phyloP scores from a whole-genome alignment of 139 green algal genomes.

The Micractinium conductrix region DNA sequence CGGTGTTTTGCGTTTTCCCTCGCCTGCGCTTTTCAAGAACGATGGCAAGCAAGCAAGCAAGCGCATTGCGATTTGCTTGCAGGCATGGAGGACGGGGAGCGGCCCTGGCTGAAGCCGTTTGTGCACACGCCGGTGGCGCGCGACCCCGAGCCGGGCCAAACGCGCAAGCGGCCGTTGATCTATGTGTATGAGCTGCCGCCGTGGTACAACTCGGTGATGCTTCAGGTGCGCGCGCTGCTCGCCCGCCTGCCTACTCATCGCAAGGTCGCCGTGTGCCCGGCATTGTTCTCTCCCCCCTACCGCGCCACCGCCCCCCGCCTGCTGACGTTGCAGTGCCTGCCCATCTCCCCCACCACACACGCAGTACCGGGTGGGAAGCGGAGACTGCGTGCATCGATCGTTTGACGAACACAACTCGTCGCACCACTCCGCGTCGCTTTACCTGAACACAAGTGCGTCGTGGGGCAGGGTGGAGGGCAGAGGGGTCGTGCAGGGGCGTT shows the following conservation, averaged over 20 bases:
- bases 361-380: conserved; percentile 55
- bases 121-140: conserved; percentile 12
- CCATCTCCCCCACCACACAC: too few relatives aligned
- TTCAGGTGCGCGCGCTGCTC: conserved; percentile 26
- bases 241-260: too few relatives aligned
- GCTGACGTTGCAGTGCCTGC: too few relatives aligned
- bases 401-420: background rate
- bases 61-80: too few relatives aligned
- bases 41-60: too few relatives aligned
- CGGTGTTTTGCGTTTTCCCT: too few relatives aligned
- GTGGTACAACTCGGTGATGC: conserved; percentile 54
- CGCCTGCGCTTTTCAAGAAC: too few relatives aligned
- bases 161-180: conserved; percentile 38
- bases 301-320: too few relatives aligned
- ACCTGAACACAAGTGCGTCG: conserved; percentile 42
- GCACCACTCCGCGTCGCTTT: background rate
- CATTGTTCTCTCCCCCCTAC: too few relatives aligned
- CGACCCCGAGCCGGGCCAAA: conserved; percentile 42
- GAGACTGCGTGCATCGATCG: conserved; percentile 5
- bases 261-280: too few relatives aligned
- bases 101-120: conserved; percentile 39
- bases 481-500: too few relatives aligned
- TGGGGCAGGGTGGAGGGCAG: background rate
- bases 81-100: conserved; percentile 6
- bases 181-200: conserved; percentile 60